Percentiles rank a stretch among this genome's conserved stretches.
phyloP scores from a whole-genome alignment of 257 asterid species.

The Vinca minor region DNA sequence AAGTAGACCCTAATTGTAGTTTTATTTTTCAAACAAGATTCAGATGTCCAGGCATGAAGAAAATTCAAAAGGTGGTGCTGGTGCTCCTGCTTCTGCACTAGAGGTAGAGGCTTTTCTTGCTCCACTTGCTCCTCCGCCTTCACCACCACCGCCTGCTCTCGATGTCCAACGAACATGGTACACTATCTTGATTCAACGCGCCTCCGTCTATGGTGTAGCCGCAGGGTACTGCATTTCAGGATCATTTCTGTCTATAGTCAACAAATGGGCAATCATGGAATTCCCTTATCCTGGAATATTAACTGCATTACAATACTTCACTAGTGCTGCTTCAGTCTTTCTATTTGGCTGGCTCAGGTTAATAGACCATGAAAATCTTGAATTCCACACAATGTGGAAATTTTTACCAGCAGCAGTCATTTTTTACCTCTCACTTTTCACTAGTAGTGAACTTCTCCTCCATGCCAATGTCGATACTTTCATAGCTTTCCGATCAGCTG shows the following conservation, averaged over 20 bases:
- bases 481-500: slow-evolving; percentile 83
- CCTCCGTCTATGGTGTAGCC: slow-evolving; percentile 70
- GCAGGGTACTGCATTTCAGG: slow-evolving; percentile 86
- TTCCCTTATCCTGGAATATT: slow-evolving; percentile 89
- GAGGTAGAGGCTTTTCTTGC: slow-evolving; percentile 4
- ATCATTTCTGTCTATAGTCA: slow-evolving; percentile 70
- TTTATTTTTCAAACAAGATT: slow-evolving; percentile 3
- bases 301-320: slow-evolving; percentile 78
- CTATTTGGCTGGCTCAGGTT: slow-evolving; percentile 55
- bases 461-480: slow-evolving; percentile 89
- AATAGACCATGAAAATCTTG: slow-evolving; percentile 69
- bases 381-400: slow-evolving; percentile 67
- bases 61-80: slow-evolving; percentile 38
- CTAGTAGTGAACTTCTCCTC: slow-evolving; percentile 86
- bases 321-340: slow-evolving; percentile 66
- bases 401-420: slow-evolving; percentile 82
- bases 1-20: background rate
- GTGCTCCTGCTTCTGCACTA: background rate
- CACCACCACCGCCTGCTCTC: background rate
- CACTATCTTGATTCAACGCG: slow-evolving; percentile 42
- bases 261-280: slow-evolving; percentile 92
- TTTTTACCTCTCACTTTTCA: slow-evolving; percentile 68
- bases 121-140: slow-evolving; percentile 17
- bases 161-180: slow-evolving; percentile 36
- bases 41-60: slow-evolving; percentile 68